phyloP scores from a whole-genome alignment of 2,329 filamentous ascomycete species.

The Macrophomina pseudophaseolina region DNA sequence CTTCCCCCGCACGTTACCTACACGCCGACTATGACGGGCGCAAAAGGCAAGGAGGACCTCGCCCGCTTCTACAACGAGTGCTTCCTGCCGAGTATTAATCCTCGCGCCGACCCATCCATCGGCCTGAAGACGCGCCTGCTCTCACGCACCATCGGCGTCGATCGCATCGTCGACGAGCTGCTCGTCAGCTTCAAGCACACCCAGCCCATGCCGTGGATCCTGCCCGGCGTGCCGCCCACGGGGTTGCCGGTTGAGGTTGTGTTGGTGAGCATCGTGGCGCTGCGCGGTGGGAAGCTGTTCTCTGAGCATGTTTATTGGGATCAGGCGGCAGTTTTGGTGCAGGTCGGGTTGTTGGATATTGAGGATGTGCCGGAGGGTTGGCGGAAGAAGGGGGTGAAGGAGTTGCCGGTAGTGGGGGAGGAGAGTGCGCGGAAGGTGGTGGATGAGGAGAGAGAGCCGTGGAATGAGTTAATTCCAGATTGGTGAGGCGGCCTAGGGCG shows the following conservation, averaged over 20 bases:
- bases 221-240: conserved; percentile 63
- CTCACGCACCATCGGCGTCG: conserved; percentile 62
- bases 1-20: conserved; percentile 49
- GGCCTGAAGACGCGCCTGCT: conserved; percentile 55
- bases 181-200: conserved; percentile 63
- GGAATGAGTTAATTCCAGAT: conserved; percentile 54
- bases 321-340: conserved; percentile 64
- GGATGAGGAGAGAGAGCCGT: conserved; percentile 47
- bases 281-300: conserved; percentile 59
- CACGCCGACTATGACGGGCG: conserved; percentile 54
- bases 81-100: conserved; percentile 56
- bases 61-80: conserved; percentile 61
- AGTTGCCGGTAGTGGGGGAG: conserved; percentile 53
- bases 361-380: conserved; percentile 54
- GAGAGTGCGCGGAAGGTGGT: conserved; percentile 55
- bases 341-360: conserved; percentile 62
- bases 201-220: conserved; percentile 62
- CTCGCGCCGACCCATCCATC: conserved; percentile 46
- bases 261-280: conserved; percentile 61
- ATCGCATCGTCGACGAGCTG: conserved; percentile 67
- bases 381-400: conserved; percentile 51
- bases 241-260: conserved; percentile 62
- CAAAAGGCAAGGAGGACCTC: conserved; percentile 49
- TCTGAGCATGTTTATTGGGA: conserved; percentile 68
- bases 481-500: conserved; percentile 36